These are phyloP conservation scores for Penicillium pancosmium DNA, from an alignment of 495 filamentous ascomycete genomes.

Conservation along the genomic window DNA sequence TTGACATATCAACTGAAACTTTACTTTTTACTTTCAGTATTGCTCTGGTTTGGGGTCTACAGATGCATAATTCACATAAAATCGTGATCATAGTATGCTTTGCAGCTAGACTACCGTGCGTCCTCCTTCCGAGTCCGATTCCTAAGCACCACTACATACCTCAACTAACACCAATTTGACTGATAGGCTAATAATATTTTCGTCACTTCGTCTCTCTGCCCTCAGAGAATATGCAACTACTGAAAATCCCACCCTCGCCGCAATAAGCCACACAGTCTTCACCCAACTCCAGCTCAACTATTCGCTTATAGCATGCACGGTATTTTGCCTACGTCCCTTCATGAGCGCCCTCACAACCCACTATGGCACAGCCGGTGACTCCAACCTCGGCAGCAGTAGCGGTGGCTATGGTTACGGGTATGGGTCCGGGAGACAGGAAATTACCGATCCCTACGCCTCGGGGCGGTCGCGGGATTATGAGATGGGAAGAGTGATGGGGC, in stretches of 20 bases:
- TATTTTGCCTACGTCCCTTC: conserved; percentile 9
- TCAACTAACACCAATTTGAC: neutral
- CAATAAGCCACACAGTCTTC: conserved; percentile 29
- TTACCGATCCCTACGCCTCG: neutral
- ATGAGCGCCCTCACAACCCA: neutral
- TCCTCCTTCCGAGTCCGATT: neutral
- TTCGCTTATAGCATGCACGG: conserved; percentile 23
- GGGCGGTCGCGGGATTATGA: neutral
- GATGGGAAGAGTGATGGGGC: neutral
- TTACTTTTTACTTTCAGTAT: conserved; percentile 10
- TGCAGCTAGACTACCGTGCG: neutral
- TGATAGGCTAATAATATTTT: neutral
- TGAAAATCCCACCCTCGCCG: conserved; percentile 30
- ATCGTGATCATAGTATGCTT: neutral
- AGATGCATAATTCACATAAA: neutral
- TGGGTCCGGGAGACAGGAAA: neutral
- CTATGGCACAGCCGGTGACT: neutral
- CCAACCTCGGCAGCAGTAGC: neutral
- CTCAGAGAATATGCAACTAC: neutral
- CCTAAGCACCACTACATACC: neutral
- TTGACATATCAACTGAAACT: neutral
- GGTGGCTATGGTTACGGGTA: neutral
- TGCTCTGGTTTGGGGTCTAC: neutral
- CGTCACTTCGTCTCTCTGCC: neutral
- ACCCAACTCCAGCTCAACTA: conserved; percentile 40